These are phyloP conservation scores for Citeromyces nyonsensis DNA, from an alignment of 805 yeast species.

Conservation along the genomic window DNA sequence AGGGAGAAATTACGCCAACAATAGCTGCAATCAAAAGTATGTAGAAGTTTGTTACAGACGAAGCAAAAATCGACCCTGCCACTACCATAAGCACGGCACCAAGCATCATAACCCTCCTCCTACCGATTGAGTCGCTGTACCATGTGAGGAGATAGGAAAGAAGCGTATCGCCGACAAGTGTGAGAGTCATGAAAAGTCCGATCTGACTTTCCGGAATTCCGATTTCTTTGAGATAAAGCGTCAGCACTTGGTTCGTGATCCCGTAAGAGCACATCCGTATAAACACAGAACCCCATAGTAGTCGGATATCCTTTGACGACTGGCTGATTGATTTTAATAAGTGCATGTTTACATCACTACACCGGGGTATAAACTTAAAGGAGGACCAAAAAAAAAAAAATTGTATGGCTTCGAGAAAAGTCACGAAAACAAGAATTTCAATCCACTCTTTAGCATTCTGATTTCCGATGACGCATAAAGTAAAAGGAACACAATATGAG, in stretches of 20 bases:
- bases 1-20: constrained; percentile 76
- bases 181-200: constrained; percentile 72
- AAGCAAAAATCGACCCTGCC: constrained; percentile 54
- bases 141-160: constrained; percentile 61
- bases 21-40: constrained; percentile 57
- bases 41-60: constrained; percentile 28
- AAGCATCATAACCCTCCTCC: constrained; percentile 42
- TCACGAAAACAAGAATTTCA: too few relatives aligned
- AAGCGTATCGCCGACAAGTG: constrained; percentile 64
- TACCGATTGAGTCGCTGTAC: constrained; percentile 61
- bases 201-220: constrained; percentile 39
- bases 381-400: too few relatives aligned
- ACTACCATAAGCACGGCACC: constrained; percentile 57
- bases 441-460: too few relatives aligned
- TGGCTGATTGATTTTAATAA: constrained; percentile 17
- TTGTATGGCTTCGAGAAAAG: too few relatives aligned
- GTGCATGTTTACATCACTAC: constrained; percentile 7
- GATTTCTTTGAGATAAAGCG: constrained; percentile 44
- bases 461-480: too few relatives aligned
- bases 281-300: constrained; percentile 57
- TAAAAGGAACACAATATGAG: too few relatives aligned
- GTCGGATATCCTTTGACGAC: constrained; percentile 34
- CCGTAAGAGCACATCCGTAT: constrained; percentile 66
- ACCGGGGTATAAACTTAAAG: too few relatives aligned
- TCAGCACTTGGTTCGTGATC: constrained; percentile 62